Evolutionary conservation across 1,284 basidiomycete species (phyloP).

Genomic region (Ceratobasidium sp.): DNA sequence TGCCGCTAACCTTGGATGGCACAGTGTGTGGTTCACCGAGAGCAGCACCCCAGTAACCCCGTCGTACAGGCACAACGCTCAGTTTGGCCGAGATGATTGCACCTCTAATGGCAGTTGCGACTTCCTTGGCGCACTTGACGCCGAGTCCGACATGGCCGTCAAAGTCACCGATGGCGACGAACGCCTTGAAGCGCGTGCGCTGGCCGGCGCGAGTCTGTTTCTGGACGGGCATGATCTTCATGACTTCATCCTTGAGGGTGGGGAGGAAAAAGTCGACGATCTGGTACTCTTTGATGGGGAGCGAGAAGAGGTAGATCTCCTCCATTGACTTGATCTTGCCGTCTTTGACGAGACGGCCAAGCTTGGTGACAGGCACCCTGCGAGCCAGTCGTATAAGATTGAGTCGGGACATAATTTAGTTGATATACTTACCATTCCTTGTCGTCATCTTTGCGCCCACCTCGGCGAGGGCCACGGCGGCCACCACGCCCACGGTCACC

Average conservation of each 20-base stretch:
- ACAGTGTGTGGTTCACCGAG: constrained; percentile 99
- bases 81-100: constrained; percentile 98
- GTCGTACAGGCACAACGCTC: constrained; percentile 94
- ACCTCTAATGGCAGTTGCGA: constrained; percentile 98
- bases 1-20: constrained; percentile 97
- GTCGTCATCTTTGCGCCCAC: constrained; percentile 98
- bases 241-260: constrained; percentile 99
- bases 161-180: constrained; percentile 99
- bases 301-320: constrained; percentile 99
- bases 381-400: constrained; percentile 13
- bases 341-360: constrained; percentile 99
- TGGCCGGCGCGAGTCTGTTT: constrained; percentile 99
- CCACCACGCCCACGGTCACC: constrained; percentile 83
- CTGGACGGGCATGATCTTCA: constrained; percentile 99
- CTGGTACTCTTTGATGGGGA: constrained; percentile 98
- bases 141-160: constrained; percentile 99
- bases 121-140: constrained; percentile 99
- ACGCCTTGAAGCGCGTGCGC: constrained; percentile 99
- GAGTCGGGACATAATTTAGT: neutral
- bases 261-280: constrained; percentile 98
- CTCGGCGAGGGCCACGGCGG: constrained; percentile 92
- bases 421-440: constrained; percentile 91
- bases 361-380: constrained; percentile 98
- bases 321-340: constrained; percentile 99
- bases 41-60: constrained; percentile 99